These are phyloP conservation scores for Puccinia polysora DNA, from an alignment of 1,284 basidiomycete species.

Conservation along the genomic window DNA sequence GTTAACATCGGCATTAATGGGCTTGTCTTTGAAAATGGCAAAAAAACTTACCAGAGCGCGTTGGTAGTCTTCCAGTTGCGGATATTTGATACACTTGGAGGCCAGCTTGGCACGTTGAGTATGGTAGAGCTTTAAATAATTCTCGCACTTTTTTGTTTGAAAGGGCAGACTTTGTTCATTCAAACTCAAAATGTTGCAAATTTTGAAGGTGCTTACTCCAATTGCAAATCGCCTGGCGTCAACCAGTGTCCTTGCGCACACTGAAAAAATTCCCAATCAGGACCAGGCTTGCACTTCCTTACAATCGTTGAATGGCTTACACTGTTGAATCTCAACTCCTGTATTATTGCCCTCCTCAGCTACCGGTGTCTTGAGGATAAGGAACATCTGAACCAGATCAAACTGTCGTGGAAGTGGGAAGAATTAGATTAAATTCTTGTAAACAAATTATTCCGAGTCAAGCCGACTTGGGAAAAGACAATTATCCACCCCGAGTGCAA, in stretches of 20 bases:
- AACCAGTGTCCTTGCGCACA: conserved; percentile 36
- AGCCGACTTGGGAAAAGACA: too few relatives aligned
- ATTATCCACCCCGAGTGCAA: neutral
- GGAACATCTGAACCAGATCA: conserved; percentile 34
- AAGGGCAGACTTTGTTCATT: neutral
- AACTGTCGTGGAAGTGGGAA: neutral
- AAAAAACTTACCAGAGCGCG: conserved; percentile 23
- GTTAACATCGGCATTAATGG: neutral
- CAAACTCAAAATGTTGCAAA: too few relatives aligned
- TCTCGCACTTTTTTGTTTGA: conserved; percentile 20
- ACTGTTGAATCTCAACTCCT: conserved; percentile 43
- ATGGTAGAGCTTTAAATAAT: conserved; percentile 41
- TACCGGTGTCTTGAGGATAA: conserved; percentile 41
- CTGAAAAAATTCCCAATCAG: neutral
- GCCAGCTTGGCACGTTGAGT: conserved; percentile 43
- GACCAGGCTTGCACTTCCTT: neutral
- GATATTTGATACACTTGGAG: conserved; percentile 42
- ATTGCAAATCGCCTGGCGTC: conserved; percentile 40
- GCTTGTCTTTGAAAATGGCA: neutral
- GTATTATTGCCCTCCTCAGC: conserved; percentile 43
- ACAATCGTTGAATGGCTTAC: conserved; percentile 2
- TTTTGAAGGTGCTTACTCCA: conserved; percentile 19
- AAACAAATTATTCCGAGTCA: too few relatives aligned
- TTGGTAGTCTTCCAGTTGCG: conserved; percentile 41
- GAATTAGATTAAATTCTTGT: neutral